Percentiles rank a stretch among this genome's conserved stretches.
Evolutionary conservation across 2,329 filamentous ascomycete species (phyloP).

Genomic region (Ophiostoma populinum): DNA sequence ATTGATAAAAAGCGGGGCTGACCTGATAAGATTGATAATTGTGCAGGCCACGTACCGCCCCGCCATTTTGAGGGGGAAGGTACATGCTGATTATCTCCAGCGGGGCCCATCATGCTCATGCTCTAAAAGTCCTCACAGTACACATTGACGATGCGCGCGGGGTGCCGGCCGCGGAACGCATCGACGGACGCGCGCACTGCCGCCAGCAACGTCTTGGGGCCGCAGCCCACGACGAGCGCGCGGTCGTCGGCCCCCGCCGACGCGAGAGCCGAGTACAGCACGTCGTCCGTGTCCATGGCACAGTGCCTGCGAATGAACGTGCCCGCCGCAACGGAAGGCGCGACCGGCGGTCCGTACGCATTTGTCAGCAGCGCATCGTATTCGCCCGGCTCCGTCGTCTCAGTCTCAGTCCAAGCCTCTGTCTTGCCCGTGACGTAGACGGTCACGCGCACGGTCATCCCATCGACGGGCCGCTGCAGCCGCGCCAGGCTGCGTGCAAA

Average conservation of each 20-base stretch:
- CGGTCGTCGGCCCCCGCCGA: background rate
- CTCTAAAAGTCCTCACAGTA: constrained; percentile 6
- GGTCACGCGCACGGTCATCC: constrained; percentile 2
- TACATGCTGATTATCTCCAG: no score
- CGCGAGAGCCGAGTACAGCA: constrained; percentile 2
- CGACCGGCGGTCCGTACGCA: no score
- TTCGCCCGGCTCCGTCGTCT: no score
- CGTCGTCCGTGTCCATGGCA: background rate
- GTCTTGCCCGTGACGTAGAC: constrained; percentile 6
- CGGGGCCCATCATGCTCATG: no score
- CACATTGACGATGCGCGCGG: constrained; percentile 5
- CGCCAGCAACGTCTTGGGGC: constrained; percentile 2
- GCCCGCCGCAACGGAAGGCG: no score
- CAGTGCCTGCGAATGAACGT: background rate
- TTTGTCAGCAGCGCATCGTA: no score
- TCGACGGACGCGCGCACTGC: constrained; percentile 2
- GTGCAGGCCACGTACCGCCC: no score
- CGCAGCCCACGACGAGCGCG: constrained; percentile 6
- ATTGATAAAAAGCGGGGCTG: background rate
- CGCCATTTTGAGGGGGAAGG: no score
- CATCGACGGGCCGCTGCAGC: background rate
- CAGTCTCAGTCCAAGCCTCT: no score
- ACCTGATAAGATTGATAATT: constrained; percentile 2
- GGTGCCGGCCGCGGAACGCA: background rate
- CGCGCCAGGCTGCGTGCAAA: constrained; percentile 2